These are phyloP conservation scores for Coccinonectria pachysandricola DNA, from an alignment of 2,329 filamentous ascomycete genomes.

Conservation along the genomic window DNA sequence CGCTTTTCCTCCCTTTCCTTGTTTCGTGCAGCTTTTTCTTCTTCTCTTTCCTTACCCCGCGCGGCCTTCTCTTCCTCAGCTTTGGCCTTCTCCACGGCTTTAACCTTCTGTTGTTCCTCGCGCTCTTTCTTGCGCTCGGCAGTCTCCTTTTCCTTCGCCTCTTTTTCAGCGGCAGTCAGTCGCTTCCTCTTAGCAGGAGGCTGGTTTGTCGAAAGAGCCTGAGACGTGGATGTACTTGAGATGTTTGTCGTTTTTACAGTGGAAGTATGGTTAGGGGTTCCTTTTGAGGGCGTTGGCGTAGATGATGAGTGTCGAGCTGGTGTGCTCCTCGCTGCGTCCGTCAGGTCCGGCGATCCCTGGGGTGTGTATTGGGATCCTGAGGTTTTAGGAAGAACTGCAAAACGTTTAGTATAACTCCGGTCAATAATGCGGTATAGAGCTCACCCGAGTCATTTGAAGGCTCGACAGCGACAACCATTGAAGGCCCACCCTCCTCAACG, in stretches of 20 bases:
- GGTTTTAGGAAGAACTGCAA: constrained; percentile 16
- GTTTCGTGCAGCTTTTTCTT: constrained; percentile 29
- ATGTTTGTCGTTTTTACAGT: constrained; percentile 4
- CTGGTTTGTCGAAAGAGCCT: constrained; percentile 11
- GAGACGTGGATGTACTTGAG: not conserved
- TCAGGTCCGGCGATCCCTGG: constrained; percentile 25
- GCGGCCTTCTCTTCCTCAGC: constrained; percentile 30
- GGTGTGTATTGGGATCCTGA: constrained; percentile 18
- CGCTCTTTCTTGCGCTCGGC: constrained; percentile 29
- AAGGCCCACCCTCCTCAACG: constrained; percentile 10
- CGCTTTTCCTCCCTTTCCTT: constrained; percentile 31
- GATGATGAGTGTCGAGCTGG: constrained; percentile 27
- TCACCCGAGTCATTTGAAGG: constrained; percentile 15
- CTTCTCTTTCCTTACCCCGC: constrained; percentile 29
- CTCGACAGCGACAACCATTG: constrained; percentile 7
- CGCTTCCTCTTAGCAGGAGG: constrained; percentile 31
- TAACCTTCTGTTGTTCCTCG: constrained; percentile 22
- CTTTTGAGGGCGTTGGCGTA: constrained; percentile 23
- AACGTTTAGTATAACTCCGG: no score
- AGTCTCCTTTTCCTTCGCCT: constrained; percentile 27
- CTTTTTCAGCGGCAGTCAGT: constrained; percentile 31
- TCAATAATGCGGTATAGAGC: no score
- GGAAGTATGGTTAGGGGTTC: no score
- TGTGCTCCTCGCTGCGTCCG: constrained; percentile 32
- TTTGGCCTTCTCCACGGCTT: constrained; percentile 28